Conservation (phyloP, 192 early-diverging fungal genomes). For the Coemansia sp. region DNA sequence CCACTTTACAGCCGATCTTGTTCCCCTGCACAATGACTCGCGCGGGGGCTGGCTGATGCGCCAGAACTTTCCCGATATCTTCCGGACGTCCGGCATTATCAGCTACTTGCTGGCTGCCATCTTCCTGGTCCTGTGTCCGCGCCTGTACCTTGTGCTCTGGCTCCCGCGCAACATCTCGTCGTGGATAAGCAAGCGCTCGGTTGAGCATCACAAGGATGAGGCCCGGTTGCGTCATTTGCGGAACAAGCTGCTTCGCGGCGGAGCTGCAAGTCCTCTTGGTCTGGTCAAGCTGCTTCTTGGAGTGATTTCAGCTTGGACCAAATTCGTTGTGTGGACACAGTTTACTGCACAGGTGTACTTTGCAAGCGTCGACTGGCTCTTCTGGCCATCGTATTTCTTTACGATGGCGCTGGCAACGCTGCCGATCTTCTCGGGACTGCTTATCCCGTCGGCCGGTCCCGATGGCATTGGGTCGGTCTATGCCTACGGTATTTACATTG, state of each 20-base stretch:
- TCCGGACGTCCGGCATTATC: conserved; percentile 37
- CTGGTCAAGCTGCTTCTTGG: conserved; percentile 25
- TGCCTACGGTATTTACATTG: conserved; percentile 57
- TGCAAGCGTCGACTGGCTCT: conserved; percentile 44
- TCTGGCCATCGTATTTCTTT: conserved; percentile 59
- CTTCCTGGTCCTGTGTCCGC: conserved; percentile 39
- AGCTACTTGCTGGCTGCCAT: conserved; percentile 51
- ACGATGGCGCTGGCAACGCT: conserved; percentile 53
- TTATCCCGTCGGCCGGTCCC: conserved; percentile 60
- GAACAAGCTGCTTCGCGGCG: conserved; percentile 12
- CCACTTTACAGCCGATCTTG: conserved; percentile 62
- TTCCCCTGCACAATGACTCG: conserved; percentile 61
- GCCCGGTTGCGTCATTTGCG: conserved; percentile 15
- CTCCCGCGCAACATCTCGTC: conserved; percentile 6
- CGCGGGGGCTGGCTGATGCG: conserved; percentile 73
- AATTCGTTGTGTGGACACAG: conserved; percentile 51
- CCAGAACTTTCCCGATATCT: conserved; percentile 57
- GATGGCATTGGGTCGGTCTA: conserved; percentile 57
- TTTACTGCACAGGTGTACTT: conserved; percentile 48
- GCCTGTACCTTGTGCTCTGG: conserved; percentile 11
- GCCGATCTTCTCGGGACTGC: conserved; percentile 69
- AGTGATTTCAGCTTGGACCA: conserved; percentile 32
- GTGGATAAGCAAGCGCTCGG: conserved; percentile 17
- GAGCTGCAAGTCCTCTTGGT: conserved; percentile 7
- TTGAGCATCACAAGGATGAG: conserved; percentile 34